Evolutionary conservation across 2,329 filamentous ascomycete species (phyloP).

Genomic region (Cladosporium sp.): DNA sequence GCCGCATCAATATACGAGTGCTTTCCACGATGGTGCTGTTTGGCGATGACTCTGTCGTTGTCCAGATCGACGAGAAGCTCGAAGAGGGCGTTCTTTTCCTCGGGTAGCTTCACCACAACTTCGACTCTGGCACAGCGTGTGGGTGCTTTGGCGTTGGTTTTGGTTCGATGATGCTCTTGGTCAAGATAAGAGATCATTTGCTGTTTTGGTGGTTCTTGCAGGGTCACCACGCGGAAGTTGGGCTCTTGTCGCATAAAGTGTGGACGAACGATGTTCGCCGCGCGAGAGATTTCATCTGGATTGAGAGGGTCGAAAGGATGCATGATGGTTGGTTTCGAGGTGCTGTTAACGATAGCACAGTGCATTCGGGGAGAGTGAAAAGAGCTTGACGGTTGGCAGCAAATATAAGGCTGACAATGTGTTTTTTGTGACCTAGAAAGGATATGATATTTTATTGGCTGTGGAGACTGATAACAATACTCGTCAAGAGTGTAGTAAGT

Average conservation of each 20-base stretch:
- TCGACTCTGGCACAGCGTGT: constrained; percentile 11
- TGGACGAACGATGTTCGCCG: constrained; percentile 48
- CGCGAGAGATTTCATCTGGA: constrained; percentile 41
- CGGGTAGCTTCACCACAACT: not conserved
- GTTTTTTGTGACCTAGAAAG: no score
- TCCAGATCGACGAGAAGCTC: constrained; percentile 12
- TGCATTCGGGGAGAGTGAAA: no score
- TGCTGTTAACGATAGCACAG: no score
- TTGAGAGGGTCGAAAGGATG: constrained; percentile 13
- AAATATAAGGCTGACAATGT: no score
- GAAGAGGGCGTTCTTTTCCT: constrained; percentile 6
- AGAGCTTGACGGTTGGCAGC: no score
- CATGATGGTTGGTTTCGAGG: not conserved
- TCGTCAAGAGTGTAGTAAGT: no score
- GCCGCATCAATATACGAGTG: constrained; percentile 41
- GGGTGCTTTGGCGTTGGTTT: not conserved
- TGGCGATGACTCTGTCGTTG: constrained; percentile 3
- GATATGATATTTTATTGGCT: no score
- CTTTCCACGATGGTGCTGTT: constrained; percentile 11
- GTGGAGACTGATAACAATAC: no score
- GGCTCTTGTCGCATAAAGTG: constrained; percentile 60
- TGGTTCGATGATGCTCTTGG: not conserved
- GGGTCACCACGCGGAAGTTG: constrained; percentile 25
- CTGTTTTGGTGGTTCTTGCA: constrained; percentile 29
- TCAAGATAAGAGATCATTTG: constrained; percentile 30